phyloP scores from a whole-genome alignment of 495 filamentous ascomycete genomes.

The Podospora conica region DNA sequence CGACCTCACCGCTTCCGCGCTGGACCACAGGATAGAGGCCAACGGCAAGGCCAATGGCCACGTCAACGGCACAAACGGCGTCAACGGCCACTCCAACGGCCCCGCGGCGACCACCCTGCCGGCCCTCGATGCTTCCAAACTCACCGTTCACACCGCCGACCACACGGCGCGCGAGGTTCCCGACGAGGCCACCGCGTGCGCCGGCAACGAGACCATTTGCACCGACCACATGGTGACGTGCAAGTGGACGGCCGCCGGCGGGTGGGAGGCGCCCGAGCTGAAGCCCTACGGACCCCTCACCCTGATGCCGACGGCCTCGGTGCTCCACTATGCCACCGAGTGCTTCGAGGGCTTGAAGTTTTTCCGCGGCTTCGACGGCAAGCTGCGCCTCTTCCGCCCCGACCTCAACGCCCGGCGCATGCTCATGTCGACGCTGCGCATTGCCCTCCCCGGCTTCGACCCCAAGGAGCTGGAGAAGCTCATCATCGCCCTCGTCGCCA shows the following conservation, averaged over 20 bases:
- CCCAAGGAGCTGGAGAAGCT: conserved; percentile 66
- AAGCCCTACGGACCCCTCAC: conserved; percentile 73
- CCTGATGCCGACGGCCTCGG: conserved; percentile 78
- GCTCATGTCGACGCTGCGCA: conserved; percentile 61
- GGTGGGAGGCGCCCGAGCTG: conserved; percentile 75
- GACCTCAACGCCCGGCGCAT: conserved; percentile 71
- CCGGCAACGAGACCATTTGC: conserved; percentile 52
- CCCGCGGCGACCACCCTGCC: conserved; percentile 20
- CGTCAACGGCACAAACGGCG: conserved; percentile 11
- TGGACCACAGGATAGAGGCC: conserved; percentile 32
- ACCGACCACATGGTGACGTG: conserved; percentile 89
- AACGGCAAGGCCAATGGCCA: conserved; percentile 27
- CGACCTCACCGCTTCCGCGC: conserved; percentile 38
- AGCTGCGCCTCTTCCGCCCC: conserved; percentile 80
- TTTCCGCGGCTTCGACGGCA: conserved; percentile 77
- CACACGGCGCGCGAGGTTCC: conserved; percentile 64
- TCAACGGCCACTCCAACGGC: conserved; percentile 21
- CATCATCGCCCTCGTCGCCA: conserved; percentile 61
- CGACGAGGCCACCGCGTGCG: conserved; percentile 42
- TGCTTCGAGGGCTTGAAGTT: conserved; percentile 90
- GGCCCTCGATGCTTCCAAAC: conserved; percentile 64
- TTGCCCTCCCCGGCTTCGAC: conserved; percentile 71
- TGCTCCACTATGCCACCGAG: conserved; percentile 84
- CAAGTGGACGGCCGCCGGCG: conserved; percentile 57
- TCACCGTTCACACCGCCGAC: conserved; percentile 59